Base-by-base conservation (phyloP, 2,329 filamentous ascomycete genomes). In the Fusarium sp. region DNA sequence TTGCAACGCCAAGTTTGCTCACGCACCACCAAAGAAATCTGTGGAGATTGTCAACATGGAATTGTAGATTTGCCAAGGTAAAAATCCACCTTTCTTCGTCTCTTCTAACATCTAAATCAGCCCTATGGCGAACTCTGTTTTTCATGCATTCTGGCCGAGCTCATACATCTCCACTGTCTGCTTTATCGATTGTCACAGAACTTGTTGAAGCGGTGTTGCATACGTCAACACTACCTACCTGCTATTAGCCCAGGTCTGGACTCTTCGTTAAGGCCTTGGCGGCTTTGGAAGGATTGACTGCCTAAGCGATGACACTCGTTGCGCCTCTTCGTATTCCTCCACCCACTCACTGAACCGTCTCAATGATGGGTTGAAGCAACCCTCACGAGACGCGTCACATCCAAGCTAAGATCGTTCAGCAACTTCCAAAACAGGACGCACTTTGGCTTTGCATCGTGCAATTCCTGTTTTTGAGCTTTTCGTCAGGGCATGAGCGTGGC, bases 21-120 rank as follows among this genome's bases (percentile, higher is more conserved):
- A n/a, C 31, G 18, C 33, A 53, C 49, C 33, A 38, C 22, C 3
- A 38, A 1, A 39, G 14, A 1, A 50, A 31, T n/a, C 33, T 52
- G 55, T 53, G 55, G 44, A 58, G 56, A 52, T 58, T 39, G n/a
- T 20, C 35, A 59, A 38, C 56, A 53, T 41, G 45, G 45, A 59
- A 53, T 41, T 59, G 35, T 14, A 36, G 27, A 59, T 53, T 54
- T 59, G 56, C 56, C 56, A 59, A 59, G 45, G 29, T 27, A 12
- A 14, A 27, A 17, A 5, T 42, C 56, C 56, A 35, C 46, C 35
- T 22, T 54, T 59, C 36, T n/a, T 27, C 31, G 18, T 53, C n/a
- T 41, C 12, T n/a, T 54, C 15, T 20, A 20, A 13, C 13, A 5
- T 33, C 11, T 10, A 41, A 27, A 41, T 41, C 47, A 59, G 56